phyloP scores from a whole-genome alignment of 1,139 yeast genomes.

The Yamadazyma spencermartinsiae region DNA sequence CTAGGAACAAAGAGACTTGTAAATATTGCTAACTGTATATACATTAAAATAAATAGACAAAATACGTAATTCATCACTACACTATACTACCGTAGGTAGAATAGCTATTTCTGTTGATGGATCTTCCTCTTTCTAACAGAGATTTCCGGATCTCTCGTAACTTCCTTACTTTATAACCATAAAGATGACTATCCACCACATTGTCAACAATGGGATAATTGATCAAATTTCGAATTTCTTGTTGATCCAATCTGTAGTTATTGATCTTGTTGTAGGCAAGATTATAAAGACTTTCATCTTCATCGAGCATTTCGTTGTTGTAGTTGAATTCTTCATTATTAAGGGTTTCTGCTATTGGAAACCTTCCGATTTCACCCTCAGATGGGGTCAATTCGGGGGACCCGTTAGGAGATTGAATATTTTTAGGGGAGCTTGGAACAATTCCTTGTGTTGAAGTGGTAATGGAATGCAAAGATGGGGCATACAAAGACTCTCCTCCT shows the following conservation, averaged over 20 bases:
- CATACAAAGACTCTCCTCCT: slow-evolving; percentile 21
- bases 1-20: slow-evolving; percentile 13
- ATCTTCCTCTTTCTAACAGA: slow-evolving; percentile 14
- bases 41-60: background rate
- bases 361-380: slow-evolving; percentile 11
- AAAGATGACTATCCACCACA: slow-evolving; percentile 41
- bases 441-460: slow-evolving; percentile 38
- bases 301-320: slow-evolving; percentile 39
- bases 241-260: slow-evolving; percentile 42
- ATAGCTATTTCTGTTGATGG: slow-evolving; percentile 8
- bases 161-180: slow-evolving; percentile 45
- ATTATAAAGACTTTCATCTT: slow-evolving; percentile 39
- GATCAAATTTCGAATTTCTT: slow-evolving; percentile 33
- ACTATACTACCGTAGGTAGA: slow-evolving; percentile 16
- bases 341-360: slow-evolving; percentile 30
- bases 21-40: slow-evolving; percentile 5
- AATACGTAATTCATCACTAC: slow-evolving; percentile 3
- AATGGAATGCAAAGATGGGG: slow-evolving; percentile 33
- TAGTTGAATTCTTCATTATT: slow-evolving; percentile 30
- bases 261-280: slow-evolving; percentile 37
- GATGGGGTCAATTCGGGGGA: slow-evolving; percentile 24
- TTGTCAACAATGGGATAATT: slow-evolving; percentile 51
- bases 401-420: slow-evolving; percentile 24
- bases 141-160: slow-evolving; percentile 25
- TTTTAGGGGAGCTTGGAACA: slow-evolving; percentile 29